A percentile compares a stretch with the other conserved stretches of the same genome.
Evolutionary conservation across 257 asterid species (phyloP).

Genomic region (Solanum rostratum): DNA sequence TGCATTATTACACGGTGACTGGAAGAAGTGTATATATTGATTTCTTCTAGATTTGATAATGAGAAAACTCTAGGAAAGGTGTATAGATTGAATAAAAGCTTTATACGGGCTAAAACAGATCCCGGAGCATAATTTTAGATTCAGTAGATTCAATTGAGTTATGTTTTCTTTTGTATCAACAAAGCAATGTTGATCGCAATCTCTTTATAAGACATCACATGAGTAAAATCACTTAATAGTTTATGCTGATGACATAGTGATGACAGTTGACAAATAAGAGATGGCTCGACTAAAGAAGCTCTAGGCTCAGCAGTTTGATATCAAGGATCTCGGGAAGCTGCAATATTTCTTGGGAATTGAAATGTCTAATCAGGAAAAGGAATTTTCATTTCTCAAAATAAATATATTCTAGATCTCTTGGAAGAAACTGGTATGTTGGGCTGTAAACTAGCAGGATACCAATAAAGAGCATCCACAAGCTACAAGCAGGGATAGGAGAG

Average conservation of each 20-base stretch:
- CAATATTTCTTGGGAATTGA: too few species aligned
- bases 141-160: too few species aligned
- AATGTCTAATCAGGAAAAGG: not conserved
- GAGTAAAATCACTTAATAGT: not conserved
- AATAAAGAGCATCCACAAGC: not conserved
- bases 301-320: not conserved
- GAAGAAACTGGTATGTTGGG: not conserved
- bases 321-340: not conserved
- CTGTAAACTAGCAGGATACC: not conserved
- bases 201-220: not conserved
- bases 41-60: too few species aligned
- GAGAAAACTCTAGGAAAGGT: too few species aligned
- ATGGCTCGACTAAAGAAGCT: not conserved
- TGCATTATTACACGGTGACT: not conserved
- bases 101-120: too few species aligned
- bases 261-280: too few species aligned
- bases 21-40: not conserved
- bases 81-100: too few species aligned
- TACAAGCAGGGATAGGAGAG: not conserved
- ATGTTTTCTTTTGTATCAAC: not conserved
- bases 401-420: not conserved
- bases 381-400: too few species aligned
- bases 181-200: not conserved
- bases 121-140: too few species aligned
- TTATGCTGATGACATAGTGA: not conserved